Evolutionary conservation across 768 basidiomycete genomes (phyloP), one percentile per base, ranked within the genome.

Genomic region (Strobilomyces dryophilus): DNA sequence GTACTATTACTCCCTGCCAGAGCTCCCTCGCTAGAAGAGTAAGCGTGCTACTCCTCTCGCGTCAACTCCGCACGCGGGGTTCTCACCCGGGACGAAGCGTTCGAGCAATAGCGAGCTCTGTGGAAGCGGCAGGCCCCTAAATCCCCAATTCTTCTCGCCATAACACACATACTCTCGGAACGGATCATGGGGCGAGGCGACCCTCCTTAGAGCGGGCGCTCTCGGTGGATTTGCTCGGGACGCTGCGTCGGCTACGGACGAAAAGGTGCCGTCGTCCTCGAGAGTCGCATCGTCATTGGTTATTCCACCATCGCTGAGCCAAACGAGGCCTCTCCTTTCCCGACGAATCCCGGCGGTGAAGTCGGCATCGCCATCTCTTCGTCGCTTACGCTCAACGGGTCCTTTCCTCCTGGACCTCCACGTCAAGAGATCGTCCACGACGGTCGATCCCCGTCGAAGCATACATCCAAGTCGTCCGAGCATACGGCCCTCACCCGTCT

Each of bases 71-170:
- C 29, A 4, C 55, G n/a, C n/a, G 89, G 88, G 60, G 87, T 89
- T 24, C 71, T 91, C 10, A 79, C 81, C 54, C 85, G 89, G 55
- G 79, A 82, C 11, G 72, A 80, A 49, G 72, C 72, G 43, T 74
- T 90, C 11, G 76, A 82, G n/a, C 74, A 73, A 46, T 79, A 90
- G 55, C 82, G 89, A 15, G 76, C 78, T 46, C 71, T 74, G 57
- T 91, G 89, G 89, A 80, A 85, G 59, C 63, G 68, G 4, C 79
- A 85, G 55, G 89, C 89, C 0, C 70, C 72, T 0, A 71, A 68
- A 31, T 88, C 87, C 8, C 70, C 51, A 68, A 65, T n/a, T 68
- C 70, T 18, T 61, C 62, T n/a, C 60, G 62, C 42, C 53, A 66
- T 40, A 21, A 42, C 63, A 58, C 11, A 54, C 58, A 2, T 70